Base-by-base conservation (phyloP, 108 stramenopile genomes). In the Seminavis robusta region DNA sequence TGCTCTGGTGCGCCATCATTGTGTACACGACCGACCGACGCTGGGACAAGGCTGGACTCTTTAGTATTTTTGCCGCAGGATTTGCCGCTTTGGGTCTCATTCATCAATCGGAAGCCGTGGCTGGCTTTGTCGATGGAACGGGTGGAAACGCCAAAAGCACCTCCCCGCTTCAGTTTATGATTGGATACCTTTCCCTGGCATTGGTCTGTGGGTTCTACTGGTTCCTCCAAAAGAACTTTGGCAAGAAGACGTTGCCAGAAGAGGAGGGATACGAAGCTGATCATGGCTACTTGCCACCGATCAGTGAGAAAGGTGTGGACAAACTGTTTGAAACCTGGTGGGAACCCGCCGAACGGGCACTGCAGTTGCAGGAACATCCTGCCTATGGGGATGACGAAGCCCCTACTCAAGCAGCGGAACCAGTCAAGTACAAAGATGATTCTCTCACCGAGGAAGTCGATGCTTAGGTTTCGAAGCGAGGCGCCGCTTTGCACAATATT, bases 251-350 rank as follows among this genome's bases (percentile, higher is more conserved):
- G 39, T 26, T 55, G 24, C 41, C 38, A 3, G 62, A 41, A 17
- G 62, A 63, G 0, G 32, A 30, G 25, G 62, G 62, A 29, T 63
- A 55, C 28, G 62, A 53, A 23, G 42, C 42, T 15, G 62, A 63
- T 39, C 62, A 54, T 25, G 62, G 62, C 19, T 63, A 63, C 34
- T 39, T 63, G 13, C 62, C 52, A 4, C 17, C 21, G 6, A 32
- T 63, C 5, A 3, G 42, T 9, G 53, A 54, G 25, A 17, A 13
- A 16, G 52, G 52, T 15, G 62, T 63, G 1, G 62, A 63, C 31
- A 25, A 44, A 21, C 25, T 63, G 30, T 63, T 63, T 47, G 53
- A 53, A n/a, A 54, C 62, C n/a, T 63, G 62, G 62, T 63, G 62
- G 62, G 62, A 63, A 4, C 62, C 59, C 9, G 39, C 39, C 37